Evolutionary conservation across 495 filamentous ascomycete genomes (phyloP), one percentile per base, ranked within the genome.

Genomic region (Aspergillus wentii): DNA sequence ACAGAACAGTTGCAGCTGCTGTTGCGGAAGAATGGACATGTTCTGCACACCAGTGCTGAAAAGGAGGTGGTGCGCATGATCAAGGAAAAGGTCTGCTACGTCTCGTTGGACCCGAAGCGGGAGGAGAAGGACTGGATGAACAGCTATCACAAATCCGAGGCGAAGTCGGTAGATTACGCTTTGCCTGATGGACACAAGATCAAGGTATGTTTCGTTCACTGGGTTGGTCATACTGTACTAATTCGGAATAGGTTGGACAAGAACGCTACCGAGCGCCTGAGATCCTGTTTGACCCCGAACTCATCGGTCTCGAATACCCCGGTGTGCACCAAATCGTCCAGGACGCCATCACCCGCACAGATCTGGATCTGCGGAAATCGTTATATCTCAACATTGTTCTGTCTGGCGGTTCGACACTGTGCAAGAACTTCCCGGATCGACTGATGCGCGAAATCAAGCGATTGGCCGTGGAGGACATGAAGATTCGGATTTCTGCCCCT

Each of bases 261-360:
- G 92, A 97, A 66, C 82, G 92, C 8, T 97, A 95, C 75, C 80
- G 90, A 41, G 92, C 92, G 11, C 89, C 92, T 10, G 92, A 99
- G 62, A 95, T 97, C 48, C 80, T 99, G 14, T 99, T 99, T 69
- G 87, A 97, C 52, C 92, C 92, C 8, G 94, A 95, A 53, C 78
- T 97, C 40, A 95, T 97, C 48, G 92, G 92, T 6, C 82, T 95
- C 33, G 92, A 99, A 68, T 99, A 95, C 61, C 89, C 89, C 3
- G 92, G 92, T 35, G 83, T 99, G 44, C 92, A 97, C 57, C 90
- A 97, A 62, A 94, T 97, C 40, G 89, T 97, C 3, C 88, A 95
- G 38, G 94, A 97, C 57, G 79, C 92, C 18, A 97, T 99, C 56
- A 89, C 83, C 56, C 80, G 92, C 41, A 96, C 92, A n/a, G 92